phyloP scores from a whole-genome alignment of 1,139 yeast species.

The Pneumocystis murina region DNA sequence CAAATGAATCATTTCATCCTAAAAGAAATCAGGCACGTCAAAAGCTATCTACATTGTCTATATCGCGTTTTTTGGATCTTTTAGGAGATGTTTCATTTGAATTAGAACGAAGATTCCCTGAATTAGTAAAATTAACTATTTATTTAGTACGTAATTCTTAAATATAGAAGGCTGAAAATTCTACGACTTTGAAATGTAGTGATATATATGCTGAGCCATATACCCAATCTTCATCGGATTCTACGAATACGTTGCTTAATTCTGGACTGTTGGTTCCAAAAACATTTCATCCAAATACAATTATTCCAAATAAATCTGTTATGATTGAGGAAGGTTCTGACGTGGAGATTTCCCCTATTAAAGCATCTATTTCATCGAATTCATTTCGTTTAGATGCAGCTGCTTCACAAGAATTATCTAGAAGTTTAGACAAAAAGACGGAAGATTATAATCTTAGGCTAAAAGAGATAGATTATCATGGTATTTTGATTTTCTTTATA shows the following conservation, averaged over 20 bases:
- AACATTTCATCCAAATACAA: slow-evolving; percentile 41
- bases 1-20: slow-evolving; percentile 65
- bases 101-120: slow-evolving; percentile 61
- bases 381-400: slow-evolving; percentile 16
- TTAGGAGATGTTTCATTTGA: slow-evolving; percentile 82
- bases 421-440: slow-evolving; percentile 29
- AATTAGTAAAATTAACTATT: slow-evolving; percentile 17
- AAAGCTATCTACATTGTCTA: slow-evolving; percentile 73
- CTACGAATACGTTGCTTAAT: background rate
- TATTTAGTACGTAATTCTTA: background rate
- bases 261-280: slow-evolving; percentile 8
- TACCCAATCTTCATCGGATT: background rate
- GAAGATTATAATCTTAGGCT: slow-evolving; percentile 14
- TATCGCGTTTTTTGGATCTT: slow-evolving; percentile 69
- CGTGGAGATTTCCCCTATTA: slow-evolving; percentile 8
- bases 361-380: background rate
- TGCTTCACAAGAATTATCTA: slow-evolving; percentile 25
- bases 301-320: slow-evolving; percentile 63
- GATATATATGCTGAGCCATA: background rate
- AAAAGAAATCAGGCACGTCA: slow-evolving; percentile 92
- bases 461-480: background rate
- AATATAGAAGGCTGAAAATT: background rate
- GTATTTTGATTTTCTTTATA: background rate
- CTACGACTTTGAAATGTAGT: background rate
- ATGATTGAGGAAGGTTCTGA: slow-evolving; percentile 76